Evolutionary conservation across 1,139 yeast genomes (phyloP), one percentile per base, ranked within the genome.

Genomic region (Waltiozyma sp.): DNA sequence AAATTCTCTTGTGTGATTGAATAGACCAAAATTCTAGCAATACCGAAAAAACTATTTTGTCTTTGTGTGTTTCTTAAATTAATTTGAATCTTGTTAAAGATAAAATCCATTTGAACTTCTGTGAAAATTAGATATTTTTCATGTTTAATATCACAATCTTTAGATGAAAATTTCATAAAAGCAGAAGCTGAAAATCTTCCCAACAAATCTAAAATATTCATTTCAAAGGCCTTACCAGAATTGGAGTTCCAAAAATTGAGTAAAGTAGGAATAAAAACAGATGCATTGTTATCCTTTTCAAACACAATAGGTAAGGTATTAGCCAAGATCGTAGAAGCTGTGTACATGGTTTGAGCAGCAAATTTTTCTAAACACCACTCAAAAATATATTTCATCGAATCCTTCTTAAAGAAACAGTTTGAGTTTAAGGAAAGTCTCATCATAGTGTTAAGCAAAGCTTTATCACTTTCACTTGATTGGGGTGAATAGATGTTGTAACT

Each of bases 181-280:
- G 74, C 68, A 36, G 69, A 71, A 54, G 75, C 72, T 1, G 86
- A 72, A 15, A 82, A 65, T 23, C 77, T 71, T 2, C 93, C 85
- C 40, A 86, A 61, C 21, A 86, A 64, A 15, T 82, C 77, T 14
- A 88, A 70, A 43, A 86, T 57, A 53, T 80, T 84, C 18, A 79
- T 69, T 50, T 86, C 95, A 41, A 80, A 72, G 13, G 75, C 73
- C 3, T 76, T 67, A 14, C 77, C 71, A 39, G 77, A 71, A 40
- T 74, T 69, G 14, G 78, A 68, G 4, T 72, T 58, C 96, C 96
- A 88, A 44, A 86, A 63, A 52, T 84, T 78, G 53, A 85, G 86
- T 16, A 86, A 59, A 1, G 88, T 65, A 0, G 89, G 77, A 15
- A 80, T 56, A 51, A 79, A 80, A 49, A 75, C 63, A 8, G 59